A percentile compares a stretch with the other conserved stretches of the same genome.
These are phyloP conservation scores for Rhizophora mangle DNA, from an alignment of 345 rosid species.

Conservation along the genomic window DNA sequence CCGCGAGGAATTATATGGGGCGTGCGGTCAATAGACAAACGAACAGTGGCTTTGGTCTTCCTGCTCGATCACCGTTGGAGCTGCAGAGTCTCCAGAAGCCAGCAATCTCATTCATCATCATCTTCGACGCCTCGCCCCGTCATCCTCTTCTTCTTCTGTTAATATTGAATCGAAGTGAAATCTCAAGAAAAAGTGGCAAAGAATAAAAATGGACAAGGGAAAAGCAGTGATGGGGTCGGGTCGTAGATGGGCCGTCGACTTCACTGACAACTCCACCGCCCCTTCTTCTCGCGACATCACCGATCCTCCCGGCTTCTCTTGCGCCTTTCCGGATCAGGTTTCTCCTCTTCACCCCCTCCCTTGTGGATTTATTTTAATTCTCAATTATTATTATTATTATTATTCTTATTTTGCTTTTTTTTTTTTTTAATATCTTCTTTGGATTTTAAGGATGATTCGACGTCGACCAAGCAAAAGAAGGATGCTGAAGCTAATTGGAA, in stretches of 20 bases:
- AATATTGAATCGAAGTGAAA: too few relatives aligned
- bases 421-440: background rate
- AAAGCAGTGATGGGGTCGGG: slow-evolving; percentile 95
- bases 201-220: slow-evolving; percentile 81
- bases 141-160: too few relatives aligned
- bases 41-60: too few relatives aligned
- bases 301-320: slow-evolving; percentile 91
- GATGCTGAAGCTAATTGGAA: slow-evolving; percentile 99
- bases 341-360: background rate
- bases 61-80: too few relatives aligned
- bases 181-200: too few relatives aligned
- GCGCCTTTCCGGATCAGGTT: slow-evolving; percentile 89
- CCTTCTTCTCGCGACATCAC: slow-evolving; percentile 83
- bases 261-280: slow-evolving; percentile 77
- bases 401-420: too few relatives aligned
- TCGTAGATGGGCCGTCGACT: slow-evolving; percentile 96
- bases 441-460: slow-evolving; percentile 70
- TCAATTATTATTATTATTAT: background rate
- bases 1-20: too few relatives aligned
- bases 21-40: too few relatives aligned
- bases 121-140: too few relatives aligned
- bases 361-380: background rate
- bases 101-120: too few relatives aligned
- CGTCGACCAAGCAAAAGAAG: slow-evolving; percentile 80
- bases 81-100: too few relatives aligned